Percentiles rank a stretch among this genome's conserved stretches.
Evolutionary conservation across 1,284 basidiomycete genomes (phyloP).

Genomic region (Austropuccinia psidii): DNA sequence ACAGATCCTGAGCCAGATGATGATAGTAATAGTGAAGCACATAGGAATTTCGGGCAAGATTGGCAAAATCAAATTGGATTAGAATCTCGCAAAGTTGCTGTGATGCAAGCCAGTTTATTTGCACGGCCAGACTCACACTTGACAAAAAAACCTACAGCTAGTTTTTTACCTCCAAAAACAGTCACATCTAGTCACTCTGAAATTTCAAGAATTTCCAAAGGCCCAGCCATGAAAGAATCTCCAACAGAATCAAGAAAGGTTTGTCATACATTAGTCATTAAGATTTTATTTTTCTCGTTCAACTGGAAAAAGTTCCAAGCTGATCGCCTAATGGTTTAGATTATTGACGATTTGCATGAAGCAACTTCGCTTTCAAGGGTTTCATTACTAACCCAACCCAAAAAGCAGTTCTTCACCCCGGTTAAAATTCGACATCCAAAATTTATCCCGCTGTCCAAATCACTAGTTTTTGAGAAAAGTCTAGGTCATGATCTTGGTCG

Average conservation of each 20-base stretch:
- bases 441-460: constrained; percentile 49
- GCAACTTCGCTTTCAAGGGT: not conserved
- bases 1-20: constrained; percentile 19
- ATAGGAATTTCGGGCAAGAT: not conserved
- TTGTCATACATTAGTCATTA: no score
- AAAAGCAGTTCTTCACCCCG: not conserved
- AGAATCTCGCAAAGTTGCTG: constrained; percentile 36
- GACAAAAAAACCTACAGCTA: no score
- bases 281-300: no score
- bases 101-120: constrained; percentile 37
- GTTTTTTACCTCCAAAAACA: not conserved
- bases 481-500: no score
- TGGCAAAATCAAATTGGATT: constrained; percentile 23
- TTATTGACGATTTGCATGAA: no score
- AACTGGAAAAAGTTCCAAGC: no score
- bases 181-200: not conserved
- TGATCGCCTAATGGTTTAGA: no score
- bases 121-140: constrained; percentile 24
- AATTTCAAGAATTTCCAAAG: not conserved
- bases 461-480: constrained; percentile 60
- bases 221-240: not conserved
- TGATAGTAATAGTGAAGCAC: not conserved
- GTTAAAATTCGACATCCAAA: constrained; percentile 48
- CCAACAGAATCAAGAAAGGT: not conserved
- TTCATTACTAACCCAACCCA: not conserved